phyloP scores from a whole-genome alignment of 441 rosid species.

The Bruguiera hainesii region DNA sequence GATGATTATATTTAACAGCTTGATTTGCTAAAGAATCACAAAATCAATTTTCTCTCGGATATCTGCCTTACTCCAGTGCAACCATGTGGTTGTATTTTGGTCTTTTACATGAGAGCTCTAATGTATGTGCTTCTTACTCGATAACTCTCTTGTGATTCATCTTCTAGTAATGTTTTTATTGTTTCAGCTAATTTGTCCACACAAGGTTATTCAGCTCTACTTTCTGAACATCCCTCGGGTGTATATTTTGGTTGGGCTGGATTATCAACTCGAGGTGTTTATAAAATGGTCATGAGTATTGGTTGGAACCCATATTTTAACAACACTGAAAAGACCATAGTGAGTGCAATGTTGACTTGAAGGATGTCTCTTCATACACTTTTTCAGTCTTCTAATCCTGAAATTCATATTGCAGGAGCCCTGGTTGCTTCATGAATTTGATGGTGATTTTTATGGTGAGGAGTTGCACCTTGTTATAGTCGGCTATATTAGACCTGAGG shows the following conservation, averaged over 20 bases:
- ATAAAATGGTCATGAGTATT: conserved; percentile 90
- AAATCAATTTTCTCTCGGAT: no score
- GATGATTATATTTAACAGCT: no score
- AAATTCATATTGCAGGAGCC: conserved; percentile 55
- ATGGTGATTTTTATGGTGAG: conserved; percentile 82
- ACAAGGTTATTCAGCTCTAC: conserved; percentile 49
- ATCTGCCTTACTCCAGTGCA: no score
- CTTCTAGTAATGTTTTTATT: conserved; percentile 11
- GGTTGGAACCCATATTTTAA: conserved; percentile 94
- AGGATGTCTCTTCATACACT: not conserved
- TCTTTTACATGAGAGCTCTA: no score
- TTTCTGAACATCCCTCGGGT: conserved; percentile 70
- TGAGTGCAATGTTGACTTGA: conserved; percentile 33
- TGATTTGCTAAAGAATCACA: no score
- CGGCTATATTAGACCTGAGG: conserved; percentile 93
- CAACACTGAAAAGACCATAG: conserved; percentile 82
- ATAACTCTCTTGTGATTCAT: not conserved
- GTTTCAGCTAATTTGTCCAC: conserved; percentile 79
- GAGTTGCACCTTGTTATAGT: conserved; percentile 69
- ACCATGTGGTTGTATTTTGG: no score
- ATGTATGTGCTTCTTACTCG: not conserved
- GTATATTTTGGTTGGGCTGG: conserved; percentile 96
- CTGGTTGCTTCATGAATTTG: conserved; percentile 82
- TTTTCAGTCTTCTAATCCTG: conserved; percentile 11
- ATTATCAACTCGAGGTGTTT: conserved; percentile 54